Evolutionary conservation across 208 protist genomes (phyloP), one percentile per base, ranked within the genome.

Genomic region (Trypanosoma mega): DNA sequence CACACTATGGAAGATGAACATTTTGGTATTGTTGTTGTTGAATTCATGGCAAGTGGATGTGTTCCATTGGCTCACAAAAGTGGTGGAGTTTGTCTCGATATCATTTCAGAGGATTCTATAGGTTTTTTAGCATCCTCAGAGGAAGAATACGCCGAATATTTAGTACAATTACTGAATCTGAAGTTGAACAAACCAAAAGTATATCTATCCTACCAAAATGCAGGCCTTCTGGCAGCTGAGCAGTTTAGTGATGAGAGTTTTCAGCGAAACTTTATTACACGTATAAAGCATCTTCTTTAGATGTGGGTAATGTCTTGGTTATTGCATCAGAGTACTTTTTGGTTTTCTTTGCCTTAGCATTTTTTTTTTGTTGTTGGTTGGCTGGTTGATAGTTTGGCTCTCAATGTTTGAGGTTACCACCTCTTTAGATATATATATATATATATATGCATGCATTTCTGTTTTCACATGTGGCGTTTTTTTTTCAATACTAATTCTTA

Each of bases 1-100:
- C 98, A 99, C 76, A 99, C 97, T 7, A 99, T 99, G 98, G 78
- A 85, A 53, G 93, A 98, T 56, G 98, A 99, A 69, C 98, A 99
- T 80, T 99, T 99, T 79, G 98, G 98, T 26, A 99, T 99, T 72
- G 92, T 97, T 20, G 67, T 99, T 0, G 93, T 99, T 7, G 98
- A 99, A 70, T 98, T 98, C 62, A 95, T 99, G 31, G 97, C 96
- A 0, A 74, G 79, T 11, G 94, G 94, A 7, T 80, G 96, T 24
- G 78, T 99, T 18, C 65, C 96, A 0, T 63, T 99, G 0, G 97
- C 89, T 0, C 95, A 99, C 74, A 67, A 84, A 11, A 97, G 88
- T 34, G 98, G 88, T 26, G 98, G 98, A 8, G 98, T 98, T 1
- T 57, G 82, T 46, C 48, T 80, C 21, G 98, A 99, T 71, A 99